Percentiles rank a stretch among this genome's conserved stretches.
Evolutionary conservation across 2,329 filamentous ascomycete species (phyloP).

Genomic region (Aspergillus nomiae): DNA sequence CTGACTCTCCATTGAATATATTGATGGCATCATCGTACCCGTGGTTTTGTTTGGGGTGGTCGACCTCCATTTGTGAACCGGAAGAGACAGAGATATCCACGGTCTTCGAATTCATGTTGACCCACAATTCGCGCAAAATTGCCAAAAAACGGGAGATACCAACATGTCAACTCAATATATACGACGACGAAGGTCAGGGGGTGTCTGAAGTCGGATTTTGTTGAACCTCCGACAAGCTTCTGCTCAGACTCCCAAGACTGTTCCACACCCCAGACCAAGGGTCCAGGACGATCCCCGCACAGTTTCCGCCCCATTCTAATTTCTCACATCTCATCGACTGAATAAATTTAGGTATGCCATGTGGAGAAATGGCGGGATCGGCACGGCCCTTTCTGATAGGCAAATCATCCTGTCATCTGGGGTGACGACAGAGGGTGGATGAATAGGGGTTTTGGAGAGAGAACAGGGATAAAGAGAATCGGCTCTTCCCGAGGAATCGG

Average conservation of each 20-base stretch:
- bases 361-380: background rate
- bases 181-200: background rate
- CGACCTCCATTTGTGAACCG: background rate
- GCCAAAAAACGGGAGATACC: background rate
- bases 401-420: background rate
- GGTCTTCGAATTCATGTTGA: background rate
- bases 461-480: background rate
- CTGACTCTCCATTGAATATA: background rate
- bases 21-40: background rate
- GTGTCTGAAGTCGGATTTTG: background rate
- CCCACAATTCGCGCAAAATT: background rate
- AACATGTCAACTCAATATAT: background rate
- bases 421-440: background rate
- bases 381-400: background rate
- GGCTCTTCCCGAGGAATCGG: background rate
- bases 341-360: background rate
- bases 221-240: background rate
- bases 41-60: background rate
- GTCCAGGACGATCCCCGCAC: background rate
- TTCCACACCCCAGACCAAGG: background rate
- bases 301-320: background rate
- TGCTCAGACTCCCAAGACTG: background rate
- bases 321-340: background rate
- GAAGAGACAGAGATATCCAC: background rate
- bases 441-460: background rate